Conservation (phyloP, 2,329 filamentous ascomycete species). For the Colletotrichum gloeosporioides region DNA sequence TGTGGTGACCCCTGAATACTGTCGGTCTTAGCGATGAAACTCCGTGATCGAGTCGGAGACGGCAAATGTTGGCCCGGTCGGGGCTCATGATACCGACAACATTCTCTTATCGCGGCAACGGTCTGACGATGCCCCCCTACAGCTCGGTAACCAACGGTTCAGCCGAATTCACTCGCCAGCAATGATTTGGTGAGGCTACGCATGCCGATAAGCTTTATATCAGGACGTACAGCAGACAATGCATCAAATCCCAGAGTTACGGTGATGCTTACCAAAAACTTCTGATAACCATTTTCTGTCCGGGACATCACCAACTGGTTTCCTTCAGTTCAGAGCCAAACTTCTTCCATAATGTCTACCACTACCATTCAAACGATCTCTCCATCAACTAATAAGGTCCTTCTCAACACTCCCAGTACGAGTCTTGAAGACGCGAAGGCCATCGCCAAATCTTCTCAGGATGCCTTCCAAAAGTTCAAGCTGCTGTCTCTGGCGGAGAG, state of each 20-base stretch:
- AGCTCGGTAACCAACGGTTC: neutral
- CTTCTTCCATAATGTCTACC: neutral
- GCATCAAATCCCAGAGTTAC: neutral
- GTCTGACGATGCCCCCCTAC: neutral
- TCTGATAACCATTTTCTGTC: neutral
- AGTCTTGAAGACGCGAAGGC: constrained; percentile 12
- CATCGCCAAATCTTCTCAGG: constrained; percentile 61
- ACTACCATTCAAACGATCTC: neutral
- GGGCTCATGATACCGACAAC: neutral
- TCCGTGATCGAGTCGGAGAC: neutral
- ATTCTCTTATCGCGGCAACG: neutral
- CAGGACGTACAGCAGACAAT: neutral
- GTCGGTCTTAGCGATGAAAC: neutral
- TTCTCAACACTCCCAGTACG: neutral
- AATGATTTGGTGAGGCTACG: neutral
- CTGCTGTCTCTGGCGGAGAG: constrained; percentile 52
- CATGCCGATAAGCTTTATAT: neutral
- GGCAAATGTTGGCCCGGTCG: neutral
- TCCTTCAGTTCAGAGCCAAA: neutral
- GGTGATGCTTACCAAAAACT: neutral
- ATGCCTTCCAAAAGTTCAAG: constrained; percentile 63
- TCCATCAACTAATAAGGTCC: neutral
- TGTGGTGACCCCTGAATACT: neutral
- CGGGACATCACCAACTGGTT: neutral
- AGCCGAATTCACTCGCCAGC: neutral